Percentiles rank a stretch among this genome's conserved stretches.
phyloP scores from a whole-genome alignment of 2,329 filamentous ascomycete species.

The Xylariaceae sp. region DNA sequence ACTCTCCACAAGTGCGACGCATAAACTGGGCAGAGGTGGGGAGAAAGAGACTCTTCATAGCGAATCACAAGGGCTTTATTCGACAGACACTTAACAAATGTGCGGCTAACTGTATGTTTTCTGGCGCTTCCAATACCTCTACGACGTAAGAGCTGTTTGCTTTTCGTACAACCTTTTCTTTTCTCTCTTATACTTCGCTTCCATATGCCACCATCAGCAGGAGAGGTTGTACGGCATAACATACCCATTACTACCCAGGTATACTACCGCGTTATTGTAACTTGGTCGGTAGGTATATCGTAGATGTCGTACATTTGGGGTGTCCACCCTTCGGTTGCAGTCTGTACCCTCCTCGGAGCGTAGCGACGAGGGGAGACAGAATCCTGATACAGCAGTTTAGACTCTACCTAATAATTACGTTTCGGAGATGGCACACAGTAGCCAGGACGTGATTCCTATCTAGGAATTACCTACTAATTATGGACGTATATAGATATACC shows the following conservation, averaged over 20 bases:
- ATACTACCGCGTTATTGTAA: too few species aligned
- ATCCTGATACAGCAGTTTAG: too few species aligned
- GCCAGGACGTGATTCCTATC: too few species aligned
- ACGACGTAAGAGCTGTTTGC: neutral
- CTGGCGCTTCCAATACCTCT: constrained; percentile 1
- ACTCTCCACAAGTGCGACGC: neutral
- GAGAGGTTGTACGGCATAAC: constrained; percentile 11
- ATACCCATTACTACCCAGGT: constrained; percentile 1
- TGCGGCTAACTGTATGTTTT: neutral
- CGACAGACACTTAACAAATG: neutral
- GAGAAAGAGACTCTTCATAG: constrained; percentile 16
- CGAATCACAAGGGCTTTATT: constrained; percentile 20
- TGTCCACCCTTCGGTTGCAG: too few species aligned
- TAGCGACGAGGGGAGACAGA: too few species aligned
- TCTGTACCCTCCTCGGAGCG: too few species aligned
- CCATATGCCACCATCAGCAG: constrained; percentile 1
- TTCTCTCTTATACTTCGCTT: neutral
- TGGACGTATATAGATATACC: too few species aligned
- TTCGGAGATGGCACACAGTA: too few species aligned
- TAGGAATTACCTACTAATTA: too few species aligned
- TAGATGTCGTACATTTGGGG: too few species aligned
- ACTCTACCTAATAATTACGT: too few species aligned
- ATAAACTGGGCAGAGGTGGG: constrained; percentile 20
- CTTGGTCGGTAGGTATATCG: constrained; percentile 1
- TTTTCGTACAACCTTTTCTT: neutral